phyloP scores from a whole-genome alignment of 768 basidiomycete species.

The Suillus subluteus region DNA sequence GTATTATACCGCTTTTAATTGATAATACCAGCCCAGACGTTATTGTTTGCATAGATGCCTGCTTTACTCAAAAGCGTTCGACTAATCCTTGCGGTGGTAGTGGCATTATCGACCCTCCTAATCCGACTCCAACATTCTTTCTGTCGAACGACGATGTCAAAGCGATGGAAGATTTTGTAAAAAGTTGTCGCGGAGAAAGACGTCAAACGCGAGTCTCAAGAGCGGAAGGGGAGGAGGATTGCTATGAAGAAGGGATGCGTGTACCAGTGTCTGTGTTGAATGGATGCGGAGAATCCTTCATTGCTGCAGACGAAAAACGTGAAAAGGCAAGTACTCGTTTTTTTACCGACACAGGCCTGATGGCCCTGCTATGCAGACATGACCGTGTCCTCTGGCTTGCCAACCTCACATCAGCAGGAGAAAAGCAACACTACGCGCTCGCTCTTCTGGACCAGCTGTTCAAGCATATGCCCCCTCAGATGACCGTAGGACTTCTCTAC shows the following conservation, averaged over 20 bases:
- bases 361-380: slow-evolving; percentile 21
- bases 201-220: rapidly evolving
- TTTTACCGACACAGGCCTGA: slow-evolving; percentile 23
- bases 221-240: slow-evolving; percentile 11
- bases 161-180: slow-evolving; percentile 20
- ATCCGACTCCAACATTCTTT: slow-evolving; percentile 24
- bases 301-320: slow-evolving; percentile 17
- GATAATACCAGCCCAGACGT: not conserved
- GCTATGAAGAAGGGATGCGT: slow-evolving; percentile 25
- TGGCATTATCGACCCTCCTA: slow-evolving; percentile 14
- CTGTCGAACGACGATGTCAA: slow-evolving; percentile 23
- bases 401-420: slow-evolving; percentile 23
- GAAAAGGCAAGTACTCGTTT: slow-evolving; percentile 22
- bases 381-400: slow-evolving; percentile 23
- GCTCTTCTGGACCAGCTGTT: slow-evolving; percentile 22
- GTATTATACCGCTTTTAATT: not conserved
- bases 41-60: slow-evolving; percentile 37
- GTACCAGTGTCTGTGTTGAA: slow-evolving; percentile 36
- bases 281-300: slow-evolving; percentile 36
- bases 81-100: slow-evolving; percentile 22
- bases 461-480: slow-evolving; percentile 18
- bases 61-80: slow-evolving; percentile 37
- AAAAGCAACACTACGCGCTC: slow-evolving; percentile 24
- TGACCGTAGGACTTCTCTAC: slow-evolving; percentile 24
- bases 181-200: not conserved